Conservation (phyloP, 352 stramenopile genomes). For the Globisporangium spiculum region DNA sequence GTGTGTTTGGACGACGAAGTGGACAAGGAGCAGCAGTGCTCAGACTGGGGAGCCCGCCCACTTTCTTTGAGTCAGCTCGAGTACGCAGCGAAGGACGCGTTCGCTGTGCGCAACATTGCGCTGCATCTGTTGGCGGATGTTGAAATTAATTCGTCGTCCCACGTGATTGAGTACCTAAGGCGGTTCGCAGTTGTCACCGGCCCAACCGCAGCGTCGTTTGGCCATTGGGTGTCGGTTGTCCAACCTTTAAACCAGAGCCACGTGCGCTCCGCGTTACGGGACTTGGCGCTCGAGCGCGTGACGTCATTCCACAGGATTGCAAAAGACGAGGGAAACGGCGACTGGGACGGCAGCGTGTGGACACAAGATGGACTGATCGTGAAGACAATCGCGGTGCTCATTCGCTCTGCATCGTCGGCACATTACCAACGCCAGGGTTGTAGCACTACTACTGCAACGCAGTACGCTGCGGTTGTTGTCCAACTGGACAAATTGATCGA, state of each 20-base stretch:
- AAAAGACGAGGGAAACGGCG: conserved; percentile 10
- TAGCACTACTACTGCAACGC: neutral
- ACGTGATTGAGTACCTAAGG: conserved; percentile 15
- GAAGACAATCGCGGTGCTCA: conserved; percentile 60
- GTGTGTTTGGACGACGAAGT: conserved; percentile 37
- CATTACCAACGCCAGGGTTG: no score
- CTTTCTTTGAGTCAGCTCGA: conserved; percentile 37
- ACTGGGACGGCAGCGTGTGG: conserved; percentile 16
- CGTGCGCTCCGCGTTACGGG: conserved; percentile 33
- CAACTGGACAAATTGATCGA: conserved; percentile 49
- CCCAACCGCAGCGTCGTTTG: conserved; percentile 9
- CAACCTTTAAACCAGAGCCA: conserved; percentile 24
- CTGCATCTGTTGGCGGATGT: conserved; percentile 49
- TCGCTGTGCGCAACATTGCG: conserved; percentile 40
- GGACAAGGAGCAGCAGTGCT: conserved; percentile 66
- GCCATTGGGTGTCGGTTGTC: conserved; percentile 22
- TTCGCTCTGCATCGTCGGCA: conserved; percentile 17
- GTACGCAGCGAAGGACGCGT: conserved; percentile 60
- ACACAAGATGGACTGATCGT: conserved; percentile 36
- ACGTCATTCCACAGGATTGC: conserved; percentile 25
- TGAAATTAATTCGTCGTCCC: neutral
- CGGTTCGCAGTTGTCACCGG: conserved; percentile 25
- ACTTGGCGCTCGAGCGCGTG: conserved; percentile 18
- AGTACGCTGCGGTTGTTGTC: conserved; percentile 52
- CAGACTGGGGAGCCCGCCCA: conserved; percentile 48